Conservation (phyloP, 495 filamentous ascomycete species). For the Aspergillus wentii region DNA sequence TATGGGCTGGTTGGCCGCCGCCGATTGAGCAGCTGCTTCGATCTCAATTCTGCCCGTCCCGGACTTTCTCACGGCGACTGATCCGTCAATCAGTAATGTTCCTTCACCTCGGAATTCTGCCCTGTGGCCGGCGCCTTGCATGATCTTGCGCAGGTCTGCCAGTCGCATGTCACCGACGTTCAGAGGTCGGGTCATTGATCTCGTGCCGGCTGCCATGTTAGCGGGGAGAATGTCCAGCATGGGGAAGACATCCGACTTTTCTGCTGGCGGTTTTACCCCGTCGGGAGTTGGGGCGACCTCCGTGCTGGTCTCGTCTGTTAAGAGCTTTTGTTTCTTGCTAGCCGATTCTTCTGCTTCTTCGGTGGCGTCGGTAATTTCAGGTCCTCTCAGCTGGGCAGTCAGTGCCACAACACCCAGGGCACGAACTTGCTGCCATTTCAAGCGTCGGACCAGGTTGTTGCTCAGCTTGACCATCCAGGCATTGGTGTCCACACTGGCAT, state of each 20-base stretch:
- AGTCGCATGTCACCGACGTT: conserved; percentile 92
- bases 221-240: conserved; percentile 73
- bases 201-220: conserved; percentile 69
- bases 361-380: conserved; percentile 19
- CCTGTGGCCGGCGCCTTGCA: conserved; percentile 76
- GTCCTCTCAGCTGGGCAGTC: conserved; percentile 56
- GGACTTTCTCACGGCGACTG: conserved; percentile 83
- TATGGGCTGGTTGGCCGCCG: conserved; percentile 24
- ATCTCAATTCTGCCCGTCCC: conserved; percentile 84
- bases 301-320: conserved; percentile 33
- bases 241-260: conserved; percentile 43
- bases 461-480: conserved; percentile 93
- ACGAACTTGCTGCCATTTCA: conserved; percentile 93
- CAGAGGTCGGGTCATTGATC: conserved; percentile 77
- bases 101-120: conserved; percentile 95
- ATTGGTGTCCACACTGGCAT: conserved; percentile 96
- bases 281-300: conserved; percentile 19
- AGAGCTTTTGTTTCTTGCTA: conserved; percentile 66
- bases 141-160: conserved; percentile 78
- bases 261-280: conserved; percentile 14
- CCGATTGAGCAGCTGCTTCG: conserved; percentile 61
- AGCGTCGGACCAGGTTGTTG: conserved; percentile 69
- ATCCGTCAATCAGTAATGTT: conserved; percentile 80
- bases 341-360: conserved; percentile 38
- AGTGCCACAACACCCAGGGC: conserved; percentile 85